phyloP scores from a whole-genome alignment of 2,329 filamentous ascomycete species.

The Diplodia corticola region DNA sequence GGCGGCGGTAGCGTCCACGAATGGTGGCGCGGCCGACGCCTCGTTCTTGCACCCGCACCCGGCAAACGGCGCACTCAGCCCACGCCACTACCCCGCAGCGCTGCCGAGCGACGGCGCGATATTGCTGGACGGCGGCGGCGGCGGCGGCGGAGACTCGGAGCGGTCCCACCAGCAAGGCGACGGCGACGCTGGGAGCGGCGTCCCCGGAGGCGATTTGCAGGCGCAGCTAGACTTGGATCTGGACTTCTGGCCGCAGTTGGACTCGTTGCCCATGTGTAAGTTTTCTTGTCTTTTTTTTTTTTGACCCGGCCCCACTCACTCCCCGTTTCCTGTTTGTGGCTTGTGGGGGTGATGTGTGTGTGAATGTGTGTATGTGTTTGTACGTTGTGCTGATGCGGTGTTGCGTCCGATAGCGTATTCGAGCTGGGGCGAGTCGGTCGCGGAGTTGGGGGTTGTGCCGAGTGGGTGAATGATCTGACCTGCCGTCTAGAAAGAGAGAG shows the following conservation, averaged over 20 bases:
- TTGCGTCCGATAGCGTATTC: not conserved
- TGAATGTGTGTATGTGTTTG: too few relatives aligned
- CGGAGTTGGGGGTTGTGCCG: slow-evolving; percentile 4
- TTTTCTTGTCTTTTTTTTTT: not conserved
- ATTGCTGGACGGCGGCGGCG: not conserved
- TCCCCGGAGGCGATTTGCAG: not conserved
- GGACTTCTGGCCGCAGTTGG: slow-evolving; percentile 18
- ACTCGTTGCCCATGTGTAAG: slow-evolving; percentile 19
- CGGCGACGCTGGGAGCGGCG: not conserved
- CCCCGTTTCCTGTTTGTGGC: too few relatives aligned
- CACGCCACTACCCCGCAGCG: too few relatives aligned
- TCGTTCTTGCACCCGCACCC: too few relatives aligned
- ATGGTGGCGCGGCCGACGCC: too few relatives aligned
- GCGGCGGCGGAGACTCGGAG: not conserved
- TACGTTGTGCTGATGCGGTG: not conserved
- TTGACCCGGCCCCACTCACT: too few relatives aligned
- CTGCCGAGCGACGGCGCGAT: not conserved
- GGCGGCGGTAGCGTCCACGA: too few relatives aligned
- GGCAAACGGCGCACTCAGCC: not conserved
- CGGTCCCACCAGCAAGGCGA: not conserved
- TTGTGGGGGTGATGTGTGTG: too few relatives aligned
- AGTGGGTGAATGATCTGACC: not conserved
- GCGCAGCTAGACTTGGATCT: slow-evolving; percentile 12
- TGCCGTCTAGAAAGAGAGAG: too few relatives aligned
- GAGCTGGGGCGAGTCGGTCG: slow-evolving; percentile 2